Percentiles rank a stretch among this genome's conserved stretches.
Evolutionary conservation across 2,329 filamentous ascomycete species (phyloP).

Genomic region (Didymella glomerata): DNA sequence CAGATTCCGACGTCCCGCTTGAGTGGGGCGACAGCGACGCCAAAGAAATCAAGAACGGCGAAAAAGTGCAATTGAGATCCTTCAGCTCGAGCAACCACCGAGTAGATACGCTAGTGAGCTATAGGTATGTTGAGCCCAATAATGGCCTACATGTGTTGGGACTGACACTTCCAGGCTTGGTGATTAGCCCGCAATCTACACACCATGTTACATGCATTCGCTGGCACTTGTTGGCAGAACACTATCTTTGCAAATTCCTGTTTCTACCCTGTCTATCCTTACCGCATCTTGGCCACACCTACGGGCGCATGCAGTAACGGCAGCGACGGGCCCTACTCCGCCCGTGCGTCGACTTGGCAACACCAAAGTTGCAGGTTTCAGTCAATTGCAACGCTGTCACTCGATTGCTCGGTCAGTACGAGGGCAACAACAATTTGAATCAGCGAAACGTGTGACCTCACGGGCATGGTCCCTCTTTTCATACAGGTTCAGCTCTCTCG

Average conservation of each 20-base stretch:
- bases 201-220: conserved; percentile 11
- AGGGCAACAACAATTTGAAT: not conserved
- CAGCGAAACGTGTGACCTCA: not conserved
- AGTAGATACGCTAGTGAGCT: conserved; percentile 95
- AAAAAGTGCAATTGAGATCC: conserved; percentile 92
- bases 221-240: conserved; percentile 6
- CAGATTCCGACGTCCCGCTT: conserved; percentile 93
- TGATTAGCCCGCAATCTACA: conserved; percentile 17
- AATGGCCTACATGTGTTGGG: conserved; percentile 22
- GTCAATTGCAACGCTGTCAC: not conserved
- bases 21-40: conserved; percentile 99
- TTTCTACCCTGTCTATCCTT: conserved; percentile 10
- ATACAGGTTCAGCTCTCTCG: conserved; percentile 20
- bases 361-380: not conserved
- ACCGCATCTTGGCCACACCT: conserved; percentile 4
- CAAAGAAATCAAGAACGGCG: conserved; percentile 92
- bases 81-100: conserved; percentile 96
- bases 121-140: conserved; percentile 61
- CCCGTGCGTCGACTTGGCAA: not conserved
- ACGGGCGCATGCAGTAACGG: conserved; percentile 9
- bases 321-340: conserved; percentile 8
- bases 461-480: conserved; percentile 18
- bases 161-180: conserved; percentile 20
- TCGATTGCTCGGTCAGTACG: not conserved
- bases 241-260: conserved; percentile 16